phyloP scores from a whole-genome alignment of 352 stramenopile genomes.

The Globisporangium nagaii region DNA sequence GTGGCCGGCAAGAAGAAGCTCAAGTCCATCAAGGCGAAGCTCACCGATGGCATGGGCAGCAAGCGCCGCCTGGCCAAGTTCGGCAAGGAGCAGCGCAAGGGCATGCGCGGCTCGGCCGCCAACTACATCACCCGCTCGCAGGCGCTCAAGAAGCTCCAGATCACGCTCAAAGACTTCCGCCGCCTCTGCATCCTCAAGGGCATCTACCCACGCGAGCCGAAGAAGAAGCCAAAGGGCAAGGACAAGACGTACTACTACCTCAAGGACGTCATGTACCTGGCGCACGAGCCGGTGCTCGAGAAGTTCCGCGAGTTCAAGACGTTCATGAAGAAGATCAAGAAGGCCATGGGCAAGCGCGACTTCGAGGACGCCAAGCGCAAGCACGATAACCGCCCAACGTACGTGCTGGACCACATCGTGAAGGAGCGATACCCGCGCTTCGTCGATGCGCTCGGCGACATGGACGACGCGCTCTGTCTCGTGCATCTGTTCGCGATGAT shows the following conservation, averaged over 20 bases:
- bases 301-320: slow-evolving; percentile 98
- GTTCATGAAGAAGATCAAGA: slow-evolving; percentile 98
- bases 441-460: slow-evolving; percentile 94
- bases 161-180: slow-evolving; percentile 98
- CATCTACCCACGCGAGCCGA: slow-evolving; percentile 97
- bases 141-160: slow-evolving; percentile 93
- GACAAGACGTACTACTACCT: slow-evolving; percentile 99
- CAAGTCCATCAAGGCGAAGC: slow-evolving; percentile 88
- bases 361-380: slow-evolving; percentile 75
- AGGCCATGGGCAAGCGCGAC: slow-evolving; percentile 82
- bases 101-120: slow-evolving; percentile 72
- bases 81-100: slow-evolving; percentile 83
- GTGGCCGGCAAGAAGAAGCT: slow-evolving; percentile 89
- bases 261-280: slow-evolving; percentile 97
- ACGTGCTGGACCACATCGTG: slow-evolving; percentile 97
- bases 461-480: slow-evolving; percentile 98
- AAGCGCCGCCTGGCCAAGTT: slow-evolving; percentile 79
- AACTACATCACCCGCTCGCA: slow-evolving; percentile 96
- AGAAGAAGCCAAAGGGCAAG: slow-evolving; percentile 92
- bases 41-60: slow-evolving; percentile 78
- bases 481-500: slow-evolving; percentile 97
- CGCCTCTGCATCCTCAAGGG: slow-evolving; percentile 99
- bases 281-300: slow-evolving; percentile 97
- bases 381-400: slow-evolving; percentile 88
- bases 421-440: slow-evolving; percentile 99